Evolutionary conservation across 345 rosid species (phyloP).

Genomic region (Iberis pinnata): DNA sequence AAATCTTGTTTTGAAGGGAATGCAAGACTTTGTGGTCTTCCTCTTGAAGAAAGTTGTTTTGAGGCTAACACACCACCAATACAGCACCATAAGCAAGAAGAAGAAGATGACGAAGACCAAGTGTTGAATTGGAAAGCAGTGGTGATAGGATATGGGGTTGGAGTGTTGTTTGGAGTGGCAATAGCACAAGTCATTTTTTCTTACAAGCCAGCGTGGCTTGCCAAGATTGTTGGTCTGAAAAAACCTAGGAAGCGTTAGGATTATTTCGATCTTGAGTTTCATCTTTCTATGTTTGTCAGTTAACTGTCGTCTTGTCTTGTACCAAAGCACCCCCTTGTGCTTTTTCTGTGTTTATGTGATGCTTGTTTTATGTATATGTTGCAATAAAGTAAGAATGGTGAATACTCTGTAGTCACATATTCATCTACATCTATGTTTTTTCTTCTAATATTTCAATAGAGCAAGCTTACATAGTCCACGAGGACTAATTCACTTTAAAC

Average conservation of each 20-base stretch:
- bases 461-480: too few relatives aligned
- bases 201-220: slow-evolving; percentile 14
- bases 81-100: background rate
- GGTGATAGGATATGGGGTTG: slow-evolving; percentile 13
- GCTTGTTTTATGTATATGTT: background rate
- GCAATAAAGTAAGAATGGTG: too few relatives aligned
- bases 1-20: slow-evolving; percentile 15
- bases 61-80: background rate
- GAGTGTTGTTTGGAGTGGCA: slow-evolving; percentile 11
- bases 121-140: slow-evolving; percentile 10
- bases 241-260: background rate
- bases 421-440: too few relatives aligned
- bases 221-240: background rate
- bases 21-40: slow-evolving; percentile 24
- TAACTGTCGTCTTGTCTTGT: background rate
- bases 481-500: too few relatives aligned
- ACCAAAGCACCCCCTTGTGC: background rate
- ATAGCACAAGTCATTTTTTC: slow-evolving; percentile 15
- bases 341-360: background rate
- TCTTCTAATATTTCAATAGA: too few relatives aligned
- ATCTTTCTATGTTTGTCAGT: background rate
- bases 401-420: too few relatives aligned
- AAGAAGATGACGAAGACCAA: background rate
- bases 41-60: background rate
- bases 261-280: background rate